Base-by-base conservation (phyloP, 495 filamentous ascomycete genomes). In the Penicillium cosmopolitanum region DNA sequence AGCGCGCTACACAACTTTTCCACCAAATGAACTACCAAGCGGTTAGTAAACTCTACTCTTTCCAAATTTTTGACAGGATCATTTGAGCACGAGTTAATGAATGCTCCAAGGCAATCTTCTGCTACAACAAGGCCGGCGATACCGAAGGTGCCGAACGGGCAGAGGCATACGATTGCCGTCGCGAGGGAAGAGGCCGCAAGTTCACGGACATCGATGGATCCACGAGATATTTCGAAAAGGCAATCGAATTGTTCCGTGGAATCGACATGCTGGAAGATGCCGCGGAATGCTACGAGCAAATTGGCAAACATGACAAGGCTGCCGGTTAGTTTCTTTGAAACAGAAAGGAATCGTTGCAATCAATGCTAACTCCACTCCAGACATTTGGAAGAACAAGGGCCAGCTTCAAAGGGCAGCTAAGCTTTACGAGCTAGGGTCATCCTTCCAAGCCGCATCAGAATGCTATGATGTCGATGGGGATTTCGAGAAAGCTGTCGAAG, bases 401-500 rank as follows among this genome's bases (percentile, higher is more conserved):
- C 34, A 55, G 13, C 55, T 64, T 10, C 9, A 47, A 13, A 62
- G 58, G 18, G 68, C 72, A 5, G 71, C 68, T 0, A 10, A 21
- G 3, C 43, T 65, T 3, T 74, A 63, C 33, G 51, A 55, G 5
- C 25, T 60, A 38, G 66, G 53, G 0, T 11, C 51, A 2, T 13
- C 58, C 0, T 63, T 56, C 28, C 4, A 16, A 1, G 43, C 65
- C 6, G 71, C 72, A 23, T 56, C 60, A 2, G 54, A 62, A 11
- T 65, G 61, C 43, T 62, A 63, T 21, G 55, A 66, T 46, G 2
- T 5, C 0, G 13, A 18, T 38, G 51, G 53, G 5, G 33, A 66
- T 1, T 57, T 68, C 23, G 65, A 66, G 5, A 36, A 70, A 53
- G 71, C 66, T 25, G 63, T 58, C n/a, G 80, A 80, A 13, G 71